A percentile compares a stretch with the other conserved stretches of the same genome.
Evolutionary conservation across 2,329 filamentous ascomycete species (phyloP).

Genomic region (Colletotrichum sp.): DNA sequence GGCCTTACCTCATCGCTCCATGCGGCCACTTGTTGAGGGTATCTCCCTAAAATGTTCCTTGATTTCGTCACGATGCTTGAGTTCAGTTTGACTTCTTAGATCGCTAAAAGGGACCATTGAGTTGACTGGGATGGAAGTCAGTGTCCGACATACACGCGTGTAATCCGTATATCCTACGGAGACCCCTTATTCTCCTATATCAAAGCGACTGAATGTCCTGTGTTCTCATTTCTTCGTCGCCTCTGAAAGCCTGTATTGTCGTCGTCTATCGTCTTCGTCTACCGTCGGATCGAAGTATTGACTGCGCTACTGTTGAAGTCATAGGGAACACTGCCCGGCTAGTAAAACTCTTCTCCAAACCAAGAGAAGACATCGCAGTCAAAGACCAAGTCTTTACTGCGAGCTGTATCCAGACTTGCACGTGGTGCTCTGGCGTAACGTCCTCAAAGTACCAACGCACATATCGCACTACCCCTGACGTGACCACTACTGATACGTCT

Average conservation of each 20-base stretch:
- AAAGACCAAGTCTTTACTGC: neutral
- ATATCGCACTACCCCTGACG: neutral
- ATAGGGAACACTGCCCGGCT: too few relatives aligned
- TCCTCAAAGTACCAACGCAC: neutral
- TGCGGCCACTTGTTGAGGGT: neutral
- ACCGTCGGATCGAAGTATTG: too few relatives aligned
- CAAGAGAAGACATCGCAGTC: neutral
- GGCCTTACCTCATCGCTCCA: fast-evolving
- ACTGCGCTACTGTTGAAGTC: too few relatives aligned
- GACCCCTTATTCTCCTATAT: too few relatives aligned
- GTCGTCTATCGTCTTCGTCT: too few relatives aligned
- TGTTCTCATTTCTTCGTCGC: too few relatives aligned
- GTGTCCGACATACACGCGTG: too few relatives aligned
- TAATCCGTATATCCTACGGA: too few relatives aligned
- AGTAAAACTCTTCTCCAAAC: neutral
- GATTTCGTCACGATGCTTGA: neutral
- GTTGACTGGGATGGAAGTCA: neutral
- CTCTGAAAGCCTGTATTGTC: too few relatives aligned
- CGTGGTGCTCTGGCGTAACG: neutral
- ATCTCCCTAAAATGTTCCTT: fast-evolving
- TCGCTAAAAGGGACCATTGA: neutral
- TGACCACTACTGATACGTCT: neutral
- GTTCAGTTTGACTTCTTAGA: neutral
- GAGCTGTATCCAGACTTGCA: neutral
- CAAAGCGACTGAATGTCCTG: too few relatives aligned